phyloP scores from a whole-genome alignment of 2,329 filamentous ascomycete genomes.

The Xylariales sp. region DNA sequence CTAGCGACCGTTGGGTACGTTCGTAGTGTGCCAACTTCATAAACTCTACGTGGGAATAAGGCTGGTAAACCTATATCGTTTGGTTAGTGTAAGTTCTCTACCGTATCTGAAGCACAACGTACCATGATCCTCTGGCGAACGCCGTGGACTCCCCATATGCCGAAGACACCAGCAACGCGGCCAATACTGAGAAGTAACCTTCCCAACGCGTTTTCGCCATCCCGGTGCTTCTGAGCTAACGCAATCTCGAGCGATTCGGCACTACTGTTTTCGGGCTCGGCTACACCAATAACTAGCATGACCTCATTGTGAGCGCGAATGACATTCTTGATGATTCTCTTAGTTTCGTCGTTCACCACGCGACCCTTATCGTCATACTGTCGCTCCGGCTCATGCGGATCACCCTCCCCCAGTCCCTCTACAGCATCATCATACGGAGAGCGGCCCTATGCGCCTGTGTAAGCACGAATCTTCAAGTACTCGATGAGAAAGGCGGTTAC shows the following conservation, averaged over 20 bases:
- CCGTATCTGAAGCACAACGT: too few species aligned
- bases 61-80: slow-evolving; percentile 48
- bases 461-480: slow-evolving; percentile 6
- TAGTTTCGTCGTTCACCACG: slow-evolving; percentile 50
- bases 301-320: slow-evolving; percentile 60
- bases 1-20: slow-evolving; percentile 23
- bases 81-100: too few species aligned
- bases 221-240: slow-evolving; percentile 36
- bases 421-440: slow-evolving; percentile 58
- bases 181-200: slow-evolving; percentile 28
- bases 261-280: slow-evolving; percentile 48
- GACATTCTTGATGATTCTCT: slow-evolving; percentile 50
- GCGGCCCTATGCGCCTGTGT: slow-evolving; percentile 38
- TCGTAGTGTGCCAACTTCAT: slow-evolving; percentile 35
- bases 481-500: slow-evolving; percentile 25
- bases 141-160: slow-evolving; percentile 48
- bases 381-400: slow-evolving; percentile 37
- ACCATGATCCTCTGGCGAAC: slow-evolving; percentile 52
- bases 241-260: slow-evolving; percentile 32
- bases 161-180: slow-evolving; percentile 34
- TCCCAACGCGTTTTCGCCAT: slow-evolving; percentile 44
- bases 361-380: slow-evolving; percentile 53
- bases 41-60: slow-evolving; percentile 45
- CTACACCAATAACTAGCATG: slow-evolving; percentile 59
- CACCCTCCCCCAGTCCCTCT: slow-evolving; percentile 40